phyloP scores from a whole-genome alignment of 805 yeast genomes.

The Priceomyces carsonii region DNA sequence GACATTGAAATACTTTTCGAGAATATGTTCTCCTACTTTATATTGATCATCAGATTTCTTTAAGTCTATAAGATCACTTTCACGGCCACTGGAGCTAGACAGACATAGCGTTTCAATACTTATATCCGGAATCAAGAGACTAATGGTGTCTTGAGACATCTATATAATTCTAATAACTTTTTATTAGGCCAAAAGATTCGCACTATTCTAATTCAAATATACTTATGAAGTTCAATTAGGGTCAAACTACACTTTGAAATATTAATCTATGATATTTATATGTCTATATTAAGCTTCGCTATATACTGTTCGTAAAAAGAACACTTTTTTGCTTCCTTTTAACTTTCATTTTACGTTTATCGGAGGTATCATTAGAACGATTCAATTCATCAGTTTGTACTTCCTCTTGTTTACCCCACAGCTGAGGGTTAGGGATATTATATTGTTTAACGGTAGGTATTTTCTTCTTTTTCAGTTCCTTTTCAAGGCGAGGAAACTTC shows the following conservation, averaged over 20 bases:
- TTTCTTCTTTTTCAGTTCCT: constrained; percentile 34
- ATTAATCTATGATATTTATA: too few relatives aligned
- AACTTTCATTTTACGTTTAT: constrained; percentile 15
- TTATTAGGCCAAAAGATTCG: too few relatives aligned
- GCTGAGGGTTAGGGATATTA: constrained; percentile 14
- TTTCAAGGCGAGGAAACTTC: constrained; percentile 51
- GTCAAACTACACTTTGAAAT: too few relatives aligned
- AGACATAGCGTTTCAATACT: background rate
- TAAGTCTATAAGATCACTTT: constrained; percentile 9
- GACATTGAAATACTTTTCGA: constrained; percentile 12
- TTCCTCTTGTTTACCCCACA: constrained; percentile 18
- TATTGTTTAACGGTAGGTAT: constrained; percentile 64
- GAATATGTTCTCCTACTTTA: constrained; percentile 15
- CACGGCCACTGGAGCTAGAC: background rate
- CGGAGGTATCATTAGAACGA: constrained; percentile 9
- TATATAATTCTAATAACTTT: too few relatives aligned
- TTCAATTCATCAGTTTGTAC: constrained; percentile 6
- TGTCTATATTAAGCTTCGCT: too few relatives aligned
- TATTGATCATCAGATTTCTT: constrained; percentile 13
- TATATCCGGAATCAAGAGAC: too few relatives aligned
- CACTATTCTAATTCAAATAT: too few relatives aligned
- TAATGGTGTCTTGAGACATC: too few relatives aligned
- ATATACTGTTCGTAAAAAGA: constrained; percentile 8
- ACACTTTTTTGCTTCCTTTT: constrained; percentile 20
- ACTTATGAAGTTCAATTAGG: too few relatives aligned